Percentiles rank a stretch among this genome's conserved stretches.
Conservation (phyloP, 768 basidiomycete species). For the Russula vinacea region DNA sequence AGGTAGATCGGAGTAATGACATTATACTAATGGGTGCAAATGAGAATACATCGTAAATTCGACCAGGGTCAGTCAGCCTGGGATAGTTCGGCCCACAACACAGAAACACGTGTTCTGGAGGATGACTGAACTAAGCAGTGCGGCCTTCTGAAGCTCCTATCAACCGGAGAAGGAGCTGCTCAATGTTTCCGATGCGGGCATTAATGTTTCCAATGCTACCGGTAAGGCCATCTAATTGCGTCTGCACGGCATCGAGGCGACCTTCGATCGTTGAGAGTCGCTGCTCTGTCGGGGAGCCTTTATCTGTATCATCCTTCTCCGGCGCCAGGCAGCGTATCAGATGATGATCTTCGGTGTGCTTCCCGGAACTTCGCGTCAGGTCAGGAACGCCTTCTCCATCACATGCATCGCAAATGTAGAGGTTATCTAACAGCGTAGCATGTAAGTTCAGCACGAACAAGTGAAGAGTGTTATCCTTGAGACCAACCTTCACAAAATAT, state of each 20-base stretch:
- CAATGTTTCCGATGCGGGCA: conserved; percentile 4
- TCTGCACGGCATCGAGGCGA: conserved; percentile 3
- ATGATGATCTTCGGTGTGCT: conserved; percentile 9
- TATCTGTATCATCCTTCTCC: not conserved
- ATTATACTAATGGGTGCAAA: no score
- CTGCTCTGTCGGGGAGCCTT: not conserved
- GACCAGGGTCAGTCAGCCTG: no score
- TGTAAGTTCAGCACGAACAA: not conserved
- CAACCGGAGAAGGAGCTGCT: conserved; percentile 8
- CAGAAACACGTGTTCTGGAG: not conserved
- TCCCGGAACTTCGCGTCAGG: conserved; percentile 1
- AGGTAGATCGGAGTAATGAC: no score
- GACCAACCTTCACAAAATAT: conserved; percentile 31
- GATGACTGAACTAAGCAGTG: not conserved
- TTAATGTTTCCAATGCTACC: not conserved
- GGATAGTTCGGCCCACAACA: not conserved
- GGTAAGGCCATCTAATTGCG: no score
- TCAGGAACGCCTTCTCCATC: not conserved
- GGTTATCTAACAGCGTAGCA: conserved; percentile 5
- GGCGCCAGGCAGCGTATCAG: conserved; percentile 20
- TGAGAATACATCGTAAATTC: no score
- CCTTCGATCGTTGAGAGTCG: conserved; percentile 4
- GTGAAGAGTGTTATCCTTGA: not conserved
- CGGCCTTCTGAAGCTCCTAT: not conserved
- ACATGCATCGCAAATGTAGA: conserved; percentile 11